Percentiles rank a stretch among this genome's conserved stretches.
These are phyloP conservation scores for Candida endomychidarum DNA, from an alignment of 805 yeast genomes.

Conservation along the genomic window DNA sequence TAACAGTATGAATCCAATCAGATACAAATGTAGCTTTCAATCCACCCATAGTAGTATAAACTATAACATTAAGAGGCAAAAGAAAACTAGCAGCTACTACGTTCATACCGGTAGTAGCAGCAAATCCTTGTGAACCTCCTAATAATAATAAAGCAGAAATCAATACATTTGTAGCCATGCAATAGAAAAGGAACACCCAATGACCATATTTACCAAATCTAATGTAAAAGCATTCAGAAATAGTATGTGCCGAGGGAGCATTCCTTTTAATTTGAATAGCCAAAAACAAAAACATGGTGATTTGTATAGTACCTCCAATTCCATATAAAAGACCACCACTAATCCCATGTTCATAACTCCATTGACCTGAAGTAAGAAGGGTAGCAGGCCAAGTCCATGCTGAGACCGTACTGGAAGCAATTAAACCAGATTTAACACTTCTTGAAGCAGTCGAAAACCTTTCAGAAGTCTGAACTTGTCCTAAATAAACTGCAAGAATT, in stretches of 20 bases:
- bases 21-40: conserved; percentile 27
- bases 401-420: conserved; percentile 44
- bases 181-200: conserved; percentile 23
- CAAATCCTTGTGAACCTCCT: conserved; percentile 72
- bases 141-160: conserved; percentile 22
- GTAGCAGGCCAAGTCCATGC: conserved; percentile 48
- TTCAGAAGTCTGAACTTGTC: conserved; percentile 44
- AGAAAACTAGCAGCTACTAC: conserved; percentile 33
- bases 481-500: conserved; percentile 34
- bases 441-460: conserved; percentile 45
- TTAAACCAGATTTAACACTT: conserved; percentile 42
- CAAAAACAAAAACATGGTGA: conserved; percentile 19
- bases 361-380: conserved; percentile 30
- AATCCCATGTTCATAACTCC: conserved; percentile 45
- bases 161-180: conserved; percentile 23
- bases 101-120: conserved; percentile 71
- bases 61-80: conserved; percentile 25
- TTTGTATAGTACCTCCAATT: conserved; percentile 27
- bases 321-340: conserved; percentile 40
- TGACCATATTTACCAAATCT: conserved; percentile 30
- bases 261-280: conserved; percentile 21
- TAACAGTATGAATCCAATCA: conserved; percentile 26
- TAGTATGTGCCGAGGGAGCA: conserved; percentile 20
- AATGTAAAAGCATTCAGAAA: conserved; percentile 21
- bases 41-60: conserved; percentile 26